Conservation (phyloP, 768 basidiomycete genomes). For the Naganishia kalamii region DNA sequence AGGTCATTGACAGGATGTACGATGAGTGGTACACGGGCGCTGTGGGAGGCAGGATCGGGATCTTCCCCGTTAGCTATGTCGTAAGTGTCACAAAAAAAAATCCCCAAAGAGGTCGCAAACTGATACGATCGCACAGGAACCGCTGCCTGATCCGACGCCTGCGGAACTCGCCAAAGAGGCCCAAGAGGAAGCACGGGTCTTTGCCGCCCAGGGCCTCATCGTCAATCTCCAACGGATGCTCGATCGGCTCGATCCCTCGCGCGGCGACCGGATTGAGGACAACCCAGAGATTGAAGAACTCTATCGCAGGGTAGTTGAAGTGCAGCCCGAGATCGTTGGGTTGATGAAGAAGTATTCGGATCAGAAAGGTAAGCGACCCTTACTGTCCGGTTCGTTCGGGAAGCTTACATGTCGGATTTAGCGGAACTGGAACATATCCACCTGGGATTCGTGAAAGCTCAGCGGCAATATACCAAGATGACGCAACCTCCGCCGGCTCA, state of each 20-base stretch:
- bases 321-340: slow-evolving; percentile 91
- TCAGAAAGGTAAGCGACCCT: slow-evolving; percentile 61
- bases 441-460: slow-evolving; percentile 81
- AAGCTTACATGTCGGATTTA: slow-evolving; percentile 42
- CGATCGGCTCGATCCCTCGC: slow-evolving; percentile 62
- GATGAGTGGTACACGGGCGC: slow-evolving; percentile 98
- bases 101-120: not conserved
- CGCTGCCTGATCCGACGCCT: slow-evolving; percentile 70
- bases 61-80: slow-evolving; percentile 96
- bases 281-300: slow-evolving; percentile 64
- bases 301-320: slow-evolving; percentile 78
- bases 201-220: slow-evolving; percentile 51
- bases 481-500: slow-evolving; percentile 56
- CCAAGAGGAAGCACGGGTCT: slow-evolving; percentile 80
- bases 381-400: not conserved
- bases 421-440: slow-evolving; percentile 93
- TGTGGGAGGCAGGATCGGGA: slow-evolving; percentile 78
- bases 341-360: slow-evolving; percentile 95
- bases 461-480: slow-evolving; percentile 84
- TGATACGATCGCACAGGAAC: slow-evolving; percentile 25
- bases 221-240: slow-evolving; percentile 54
- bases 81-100: slow-evolving; percentile 50
- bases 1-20: slow-evolving; percentile 87
- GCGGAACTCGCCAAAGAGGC: slow-evolving; percentile 71
- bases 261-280: slow-evolving; percentile 73